These are phyloP conservation scores for Hypoxylon trugodes DNA, from an alignment of 495 filamentous ascomycete genomes.

Conservation along the genomic window DNA sequence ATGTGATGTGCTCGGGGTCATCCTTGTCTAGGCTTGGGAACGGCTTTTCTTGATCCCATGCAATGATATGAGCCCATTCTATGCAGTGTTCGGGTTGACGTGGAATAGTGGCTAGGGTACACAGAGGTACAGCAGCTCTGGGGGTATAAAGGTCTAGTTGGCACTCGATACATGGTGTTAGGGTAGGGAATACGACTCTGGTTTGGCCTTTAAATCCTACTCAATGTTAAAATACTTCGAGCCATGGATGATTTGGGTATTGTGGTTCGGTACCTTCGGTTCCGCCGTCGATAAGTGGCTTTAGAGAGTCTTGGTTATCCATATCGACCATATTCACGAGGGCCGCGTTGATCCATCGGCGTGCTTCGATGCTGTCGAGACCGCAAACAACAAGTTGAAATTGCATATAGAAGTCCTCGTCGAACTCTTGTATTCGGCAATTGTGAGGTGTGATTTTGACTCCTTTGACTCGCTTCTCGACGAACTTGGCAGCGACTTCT, in stretches of 20 bases:
- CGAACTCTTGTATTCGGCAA: constrained; percentile 95
- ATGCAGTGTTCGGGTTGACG: constrained; percentile 98
- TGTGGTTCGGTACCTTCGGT: constrained; percentile 80
- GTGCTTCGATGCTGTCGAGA: constrained; percentile 96
- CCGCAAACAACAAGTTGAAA: constrained; percentile 94
- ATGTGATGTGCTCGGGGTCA: constrained; percentile 95
- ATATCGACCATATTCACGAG: constrained; percentile 83
- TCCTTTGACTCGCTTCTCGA: constrained; percentile 85
- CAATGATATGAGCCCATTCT: constrained; percentile 95
- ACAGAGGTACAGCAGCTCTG: constrained; percentile 90
- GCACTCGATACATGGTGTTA: constrained; percentile 97
- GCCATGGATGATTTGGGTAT: constrained; percentile 29
- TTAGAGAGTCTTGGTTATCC: constrained; percentile 79
- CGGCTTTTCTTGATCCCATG: constrained; percentile 69
- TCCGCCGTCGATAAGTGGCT: constrained; percentile 94
- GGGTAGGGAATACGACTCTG: constrained; percentile 87
- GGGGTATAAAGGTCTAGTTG: constrained; percentile 98
- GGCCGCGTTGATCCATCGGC: constrained; percentile 97
- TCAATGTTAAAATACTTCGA: constrained; percentile 44
- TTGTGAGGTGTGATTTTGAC: constrained; percentile 94
- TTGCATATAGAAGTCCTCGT: constrained; percentile 97
- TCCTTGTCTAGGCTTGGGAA: constrained; percentile 85
- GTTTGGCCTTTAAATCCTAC: constrained; percentile 92
- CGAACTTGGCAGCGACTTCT: constrained; percentile 89
- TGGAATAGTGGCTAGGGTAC: constrained; percentile 95